Percentiles rank a stretch among this genome's conserved stretches.
Evolutionary conservation across 495 filamentous ascomycete species (phyloP).

Genomic region (Astrocystis sublimbata): DNA sequence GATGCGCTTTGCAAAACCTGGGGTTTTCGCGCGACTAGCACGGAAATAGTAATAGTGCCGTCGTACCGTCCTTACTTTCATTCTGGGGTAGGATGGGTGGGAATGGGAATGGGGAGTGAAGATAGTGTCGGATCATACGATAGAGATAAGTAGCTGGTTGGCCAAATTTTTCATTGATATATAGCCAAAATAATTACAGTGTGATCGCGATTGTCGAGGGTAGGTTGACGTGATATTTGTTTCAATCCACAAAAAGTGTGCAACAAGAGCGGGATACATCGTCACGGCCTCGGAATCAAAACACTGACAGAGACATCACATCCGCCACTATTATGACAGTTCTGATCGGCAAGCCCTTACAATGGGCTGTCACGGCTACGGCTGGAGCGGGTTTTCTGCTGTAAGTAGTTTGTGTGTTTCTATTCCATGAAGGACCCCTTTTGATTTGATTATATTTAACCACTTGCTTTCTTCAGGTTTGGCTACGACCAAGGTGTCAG

Average conservation of each 20-base stretch:
- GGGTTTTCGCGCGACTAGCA: too few species aligned
- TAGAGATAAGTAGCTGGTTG: neutral
- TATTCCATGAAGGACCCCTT: neutral
- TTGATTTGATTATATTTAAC: neutral
- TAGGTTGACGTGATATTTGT: too few species aligned
- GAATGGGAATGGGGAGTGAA: too few species aligned
- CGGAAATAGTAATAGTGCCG: too few species aligned
- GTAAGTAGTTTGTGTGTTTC: constrained; percentile 6
- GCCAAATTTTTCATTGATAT: neutral
- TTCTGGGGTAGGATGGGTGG: too few species aligned
- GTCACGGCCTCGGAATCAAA: neutral
- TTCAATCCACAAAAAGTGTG: too few species aligned
- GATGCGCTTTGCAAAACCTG: too few species aligned
- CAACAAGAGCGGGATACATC: too few species aligned
- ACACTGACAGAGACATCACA: neutral
- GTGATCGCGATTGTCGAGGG: too few species aligned
- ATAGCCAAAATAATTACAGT: too few species aligned
- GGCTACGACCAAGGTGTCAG: constrained; percentile 14
- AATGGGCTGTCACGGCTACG: constrained; percentile 14
- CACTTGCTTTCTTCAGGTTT: neutral
- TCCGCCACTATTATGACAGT: neutral
- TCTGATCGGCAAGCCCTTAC: constrained; percentile 3
- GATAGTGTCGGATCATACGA: neutral
- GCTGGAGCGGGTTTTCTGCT: constrained; percentile 13
- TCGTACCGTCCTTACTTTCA: too few species aligned